Base-by-base conservation (phyloP, 441 rosid genomes). In the Aleurites moluccanus region DNA sequence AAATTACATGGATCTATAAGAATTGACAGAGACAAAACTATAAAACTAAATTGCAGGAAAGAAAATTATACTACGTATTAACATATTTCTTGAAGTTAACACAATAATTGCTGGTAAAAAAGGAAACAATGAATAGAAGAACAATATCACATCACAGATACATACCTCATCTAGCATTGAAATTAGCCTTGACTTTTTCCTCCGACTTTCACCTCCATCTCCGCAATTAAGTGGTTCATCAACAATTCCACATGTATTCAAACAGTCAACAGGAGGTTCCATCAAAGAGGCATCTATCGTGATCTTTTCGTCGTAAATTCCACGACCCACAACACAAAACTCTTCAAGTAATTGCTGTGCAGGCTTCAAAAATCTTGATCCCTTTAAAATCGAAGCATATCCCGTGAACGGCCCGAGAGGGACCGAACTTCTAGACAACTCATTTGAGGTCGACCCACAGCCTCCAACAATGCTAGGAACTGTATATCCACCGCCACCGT, bases 141-240 rank as follows among this genome's bases (percentile, higher is more conserved):
- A 28, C 33, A 16, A 66, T 2, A 55, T 59, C 7, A 23, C 15
- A 59, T 15, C 33, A 25, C 7, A n/a, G 59, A 38, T 50, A 6
- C 70, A 72, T 83, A 94, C 97, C 98, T 92, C 97, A 64, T 94
- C 94, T 10, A 94, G 91, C 97, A 94, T 83, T 55, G 92, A 88
- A 63, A 94, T 85, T 30, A 94, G 88, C 79, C 90, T 86, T 0
- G 98, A 90, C 83, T 92, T 92, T 77, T 87, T 88, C 79, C 92
- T 81, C n/a, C 88, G 72, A 60, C 68, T 69, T 30, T 92, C 92
- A 70, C 82, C 79, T 2, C 83, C 87, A 23, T 82, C 89, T 3
- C 79, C 83, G 70, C 74, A 67, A 64, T 80, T 28, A 30, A 73
- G 70, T 3, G 77, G 64, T 74, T 79, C 87, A 21, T 82, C 86